Conservation (phyloP, 1,139 yeast genomes). For the Debaryomyces psychrophilus region DNA sequence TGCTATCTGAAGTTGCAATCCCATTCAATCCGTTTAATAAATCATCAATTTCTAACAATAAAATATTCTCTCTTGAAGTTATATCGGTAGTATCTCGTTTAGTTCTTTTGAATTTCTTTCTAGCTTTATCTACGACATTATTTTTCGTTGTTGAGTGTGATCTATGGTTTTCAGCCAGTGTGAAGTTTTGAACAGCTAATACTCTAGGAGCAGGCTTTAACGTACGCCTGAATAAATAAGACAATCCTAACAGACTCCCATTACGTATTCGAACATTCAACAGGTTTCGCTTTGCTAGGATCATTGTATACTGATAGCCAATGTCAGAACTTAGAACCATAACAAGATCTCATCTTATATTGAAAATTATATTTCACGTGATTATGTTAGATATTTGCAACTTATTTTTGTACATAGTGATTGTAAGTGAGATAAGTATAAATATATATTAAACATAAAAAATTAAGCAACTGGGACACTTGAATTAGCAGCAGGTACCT, state of each 20-base stretch:
- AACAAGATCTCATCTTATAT: not conserved
- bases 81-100: constrained; percentile 34
- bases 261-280: not conserved
- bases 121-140: not conserved
- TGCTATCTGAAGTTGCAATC: constrained; percentile 18
- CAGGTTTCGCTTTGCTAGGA: not conserved
- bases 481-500: constrained; percentile 19
- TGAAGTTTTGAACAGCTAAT: not conserved
- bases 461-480: constrained; percentile 14
- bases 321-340: not conserved
- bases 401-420: not conserved
- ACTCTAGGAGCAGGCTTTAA: not conserved
- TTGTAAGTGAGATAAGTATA: too few relatives aligned
- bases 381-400: not conserved
- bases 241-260: not conserved
- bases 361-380: not conserved
- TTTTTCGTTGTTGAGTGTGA: not conserved
- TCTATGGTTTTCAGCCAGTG: not conserved
- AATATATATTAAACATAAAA: not conserved
- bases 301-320: not conserved
- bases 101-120: constrained; percentile 16
- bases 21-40: constrained; percentile 21
- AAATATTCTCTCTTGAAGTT: constrained; percentile 30
- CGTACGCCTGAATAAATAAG: not conserved
- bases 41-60: constrained; percentile 29